Evolutionary conservation across 1,284 basidiomycete species (phyloP).

Genomic region (Puccinia brachypodii): DNA sequence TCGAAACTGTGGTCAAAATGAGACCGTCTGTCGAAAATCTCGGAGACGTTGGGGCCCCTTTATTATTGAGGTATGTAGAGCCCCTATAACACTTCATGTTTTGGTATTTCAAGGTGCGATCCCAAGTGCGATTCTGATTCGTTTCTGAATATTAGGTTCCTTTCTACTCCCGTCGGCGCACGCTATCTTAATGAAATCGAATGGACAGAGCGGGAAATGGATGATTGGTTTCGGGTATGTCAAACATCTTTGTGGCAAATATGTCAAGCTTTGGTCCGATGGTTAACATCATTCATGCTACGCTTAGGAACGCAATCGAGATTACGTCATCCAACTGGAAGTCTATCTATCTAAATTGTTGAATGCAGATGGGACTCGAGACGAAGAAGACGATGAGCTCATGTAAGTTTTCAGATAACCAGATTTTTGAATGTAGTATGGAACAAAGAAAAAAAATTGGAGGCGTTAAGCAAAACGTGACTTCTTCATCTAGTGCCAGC

Average conservation of each 20-base stretch:
- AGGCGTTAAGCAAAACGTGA: constrained; percentile 4
- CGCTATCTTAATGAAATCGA: constrained; percentile 84
- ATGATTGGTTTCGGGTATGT: constrained; percentile 87
- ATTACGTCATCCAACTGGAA: constrained; percentile 83
- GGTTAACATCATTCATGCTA: neutral
- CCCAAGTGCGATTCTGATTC: neutral
- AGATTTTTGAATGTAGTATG: neutral
- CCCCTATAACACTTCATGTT: neutral
- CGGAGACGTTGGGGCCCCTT: constrained; percentile 82
- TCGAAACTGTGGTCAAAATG: constrained; percentile 90
- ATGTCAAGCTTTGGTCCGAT: neutral
- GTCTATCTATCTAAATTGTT: constrained; percentile 77
- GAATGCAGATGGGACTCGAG: constrained; percentile 62
- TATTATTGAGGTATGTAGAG: constrained; percentile 72
- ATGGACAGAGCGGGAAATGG: constrained; percentile 92
- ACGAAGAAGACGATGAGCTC: constrained; percentile 66
- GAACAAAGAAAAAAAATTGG: neutral
- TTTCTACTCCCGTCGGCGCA: constrained; percentile 91
- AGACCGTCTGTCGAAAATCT: constrained; percentile 92
- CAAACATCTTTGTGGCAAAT: neutral
- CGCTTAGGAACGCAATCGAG: constrained; percentile 74
- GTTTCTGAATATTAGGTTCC: constrained; percentile 66
- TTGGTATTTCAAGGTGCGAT: neutral
- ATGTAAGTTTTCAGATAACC: constrained; percentile 10
- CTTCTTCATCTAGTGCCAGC: constrained; percentile 8